Percentiles rank a stretch among this genome's conserved stretches.
These are phyloP conservation scores for Mollisia scopiformis DNA, from an alignment of 2,329 filamentous ascomycete species.

Conservation along the genomic window DNA sequence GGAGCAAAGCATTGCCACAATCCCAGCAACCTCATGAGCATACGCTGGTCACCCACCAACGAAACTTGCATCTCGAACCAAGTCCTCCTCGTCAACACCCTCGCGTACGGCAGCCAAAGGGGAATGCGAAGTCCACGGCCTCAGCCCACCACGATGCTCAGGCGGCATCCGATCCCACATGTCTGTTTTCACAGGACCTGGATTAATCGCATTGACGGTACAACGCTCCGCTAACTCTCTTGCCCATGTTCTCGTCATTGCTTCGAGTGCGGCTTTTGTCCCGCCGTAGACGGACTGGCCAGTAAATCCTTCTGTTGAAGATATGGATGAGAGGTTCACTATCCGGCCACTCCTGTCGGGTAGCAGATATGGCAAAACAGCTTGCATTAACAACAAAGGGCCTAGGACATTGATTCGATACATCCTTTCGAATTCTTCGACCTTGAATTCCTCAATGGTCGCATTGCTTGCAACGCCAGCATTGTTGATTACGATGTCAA, in stretches of 20 bases:
- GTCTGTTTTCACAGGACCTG: constrained; percentile 65
- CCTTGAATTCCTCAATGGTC: constrained; percentile 60
- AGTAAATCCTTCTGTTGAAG: constrained; percentile 57
- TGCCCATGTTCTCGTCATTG: constrained; percentile 69
- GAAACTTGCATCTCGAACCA: constrained; percentile 60
- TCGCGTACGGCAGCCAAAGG: constrained; percentile 65
- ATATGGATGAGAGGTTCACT: constrained; percentile 63
- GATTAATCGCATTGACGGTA: constrained; percentile 68
- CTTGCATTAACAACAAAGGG: constrained; percentile 76
- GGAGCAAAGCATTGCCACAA: constrained; percentile 76
- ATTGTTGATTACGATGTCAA: constrained; percentile 88
- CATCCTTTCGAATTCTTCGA: constrained; percentile 68
- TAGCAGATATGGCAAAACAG: constrained; percentile 69
- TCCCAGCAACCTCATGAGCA: constrained; percentile 71
- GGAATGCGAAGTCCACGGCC: constrained; percentile 61
- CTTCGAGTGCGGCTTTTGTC: constrained; percentile 67
- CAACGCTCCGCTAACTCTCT: constrained; percentile 61
- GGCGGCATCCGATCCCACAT: constrained; percentile 62
- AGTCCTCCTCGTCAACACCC: constrained; percentile 61
- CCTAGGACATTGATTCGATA: constrained; percentile 83
- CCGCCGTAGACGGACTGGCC: constrained; percentile 64
- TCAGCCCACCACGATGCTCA: constrained; percentile 60
- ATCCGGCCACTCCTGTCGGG: constrained; percentile 66
- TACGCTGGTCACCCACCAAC: constrained; percentile 64
- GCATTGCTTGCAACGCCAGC: constrained; percentile 73